These are phyloP conservation scores for Stenocarpella maydis DNA, from an alignment of 2,329 filamentous ascomycete species.

Conservation along the genomic window DNA sequence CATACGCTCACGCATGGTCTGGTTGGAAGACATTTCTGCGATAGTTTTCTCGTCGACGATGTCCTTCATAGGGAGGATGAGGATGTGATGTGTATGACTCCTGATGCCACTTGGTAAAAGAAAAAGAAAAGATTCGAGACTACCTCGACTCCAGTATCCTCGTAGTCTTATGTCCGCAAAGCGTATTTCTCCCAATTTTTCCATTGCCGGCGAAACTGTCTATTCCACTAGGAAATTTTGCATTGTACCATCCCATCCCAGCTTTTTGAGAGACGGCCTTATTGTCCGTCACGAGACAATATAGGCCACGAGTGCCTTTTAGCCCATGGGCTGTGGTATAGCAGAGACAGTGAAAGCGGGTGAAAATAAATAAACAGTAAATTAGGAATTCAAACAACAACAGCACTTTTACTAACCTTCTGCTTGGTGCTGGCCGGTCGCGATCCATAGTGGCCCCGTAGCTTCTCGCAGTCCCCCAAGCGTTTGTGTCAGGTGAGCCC, in stretches of 20 bases:
- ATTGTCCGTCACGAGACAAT: slow-evolving; percentile 7
- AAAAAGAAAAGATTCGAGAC: background rate
- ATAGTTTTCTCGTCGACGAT: background rate
- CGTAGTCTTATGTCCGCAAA: background rate
- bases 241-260: slow-evolving; percentile 10
- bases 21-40: slow-evolving; percentile 5
- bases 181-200: background rate
- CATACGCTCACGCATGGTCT: background rate
- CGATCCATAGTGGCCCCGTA: slow-evolving; percentile 31
- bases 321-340: background rate
- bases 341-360: background rate
- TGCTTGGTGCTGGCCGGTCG: slow-evolving; percentile 31
- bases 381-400: background rate
- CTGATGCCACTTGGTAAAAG: background rate
- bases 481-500: background rate
- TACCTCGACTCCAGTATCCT: background rate
- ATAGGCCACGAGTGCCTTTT: background rate
- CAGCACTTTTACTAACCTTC: slow-evolving; percentile 30
- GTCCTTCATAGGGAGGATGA: background rate
- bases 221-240: background rate
- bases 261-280: slow-evolving; percentile 4
- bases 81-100: background rate
- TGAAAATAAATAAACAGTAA: background rate
- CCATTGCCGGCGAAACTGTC: background rate
- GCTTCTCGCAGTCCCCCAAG: slow-evolving; percentile 3